These are phyloP conservation scores for Rhodotorula taiwanensis DNA, from an alignment of 768 basidiomycete genomes.

Conservation along the genomic window DNA sequence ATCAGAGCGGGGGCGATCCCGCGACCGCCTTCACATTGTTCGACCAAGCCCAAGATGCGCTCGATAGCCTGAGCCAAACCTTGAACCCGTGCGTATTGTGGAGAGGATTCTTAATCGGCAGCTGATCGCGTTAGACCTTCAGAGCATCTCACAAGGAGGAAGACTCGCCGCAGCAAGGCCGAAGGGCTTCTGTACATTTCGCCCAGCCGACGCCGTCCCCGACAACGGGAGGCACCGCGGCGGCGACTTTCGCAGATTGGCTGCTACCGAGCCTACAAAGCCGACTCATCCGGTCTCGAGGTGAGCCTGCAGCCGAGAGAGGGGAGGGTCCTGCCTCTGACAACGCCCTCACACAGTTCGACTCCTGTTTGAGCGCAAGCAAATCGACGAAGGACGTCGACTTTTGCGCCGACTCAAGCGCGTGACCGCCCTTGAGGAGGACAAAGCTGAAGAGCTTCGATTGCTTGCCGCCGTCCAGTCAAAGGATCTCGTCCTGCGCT, in stretches of 20 bases:
- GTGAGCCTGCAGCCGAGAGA: conserved; percentile 50
- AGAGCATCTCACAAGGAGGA: too few relatives aligned
- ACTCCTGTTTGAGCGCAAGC: conserved; percentile 46
- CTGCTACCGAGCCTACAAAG: conserved; percentile 15
- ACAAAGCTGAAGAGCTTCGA: conserved; percentile 67
- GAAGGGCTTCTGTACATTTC: not conserved
- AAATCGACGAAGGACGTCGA: conserved; percentile 40
- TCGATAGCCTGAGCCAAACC: too few relatives aligned
- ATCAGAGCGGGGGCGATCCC: too few relatives aligned
- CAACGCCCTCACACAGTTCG: not conserved
- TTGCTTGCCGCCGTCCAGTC: conserved; percentile 72
- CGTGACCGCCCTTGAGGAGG: conserved; percentile 56
- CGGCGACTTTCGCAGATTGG: not conserved
- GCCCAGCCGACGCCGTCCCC: conserved; percentile 3
- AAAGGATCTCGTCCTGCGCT: conserved; percentile 66
- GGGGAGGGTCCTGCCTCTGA: not conserved
- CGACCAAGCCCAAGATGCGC: too few relatives aligned
- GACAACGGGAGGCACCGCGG: not conserved
- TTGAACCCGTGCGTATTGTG: too few relatives aligned
- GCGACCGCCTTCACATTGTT: too few relatives aligned
- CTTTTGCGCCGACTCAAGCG: conserved; percentile 52
- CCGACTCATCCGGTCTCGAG: conserved; percentile 26
- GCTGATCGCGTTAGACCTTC: too few relatives aligned
- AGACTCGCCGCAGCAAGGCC: not conserved
- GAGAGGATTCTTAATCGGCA: too few relatives aligned